Conservation (phyloP, 2,329 filamentous ascomycete genomes). For the Pestalotiopsis sp. region DNA sequence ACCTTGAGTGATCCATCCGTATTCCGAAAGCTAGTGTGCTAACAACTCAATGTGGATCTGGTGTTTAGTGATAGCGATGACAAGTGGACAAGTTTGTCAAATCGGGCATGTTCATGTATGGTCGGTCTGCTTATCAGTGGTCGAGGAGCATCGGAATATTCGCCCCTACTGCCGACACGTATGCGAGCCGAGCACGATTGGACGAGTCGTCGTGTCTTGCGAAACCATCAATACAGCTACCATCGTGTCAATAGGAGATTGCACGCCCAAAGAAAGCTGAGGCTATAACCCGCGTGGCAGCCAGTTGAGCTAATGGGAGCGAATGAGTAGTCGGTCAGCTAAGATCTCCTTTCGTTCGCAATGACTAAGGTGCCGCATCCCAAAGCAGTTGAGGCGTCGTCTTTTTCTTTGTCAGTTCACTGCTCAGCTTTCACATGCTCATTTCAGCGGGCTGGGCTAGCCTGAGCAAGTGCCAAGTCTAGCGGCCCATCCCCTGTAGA, state of each 20-base stretch:
- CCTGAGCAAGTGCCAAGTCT: neutral
- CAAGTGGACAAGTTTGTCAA: neutral
- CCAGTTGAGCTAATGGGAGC: neutral
- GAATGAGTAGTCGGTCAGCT: neutral
- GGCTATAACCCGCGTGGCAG: neutral
- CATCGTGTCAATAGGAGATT: neutral
- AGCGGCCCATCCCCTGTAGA: neutral
- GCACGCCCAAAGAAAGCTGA: neutral
- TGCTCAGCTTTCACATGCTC: neutral
- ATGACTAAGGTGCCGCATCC: neutral
- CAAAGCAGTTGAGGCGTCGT: neutral
- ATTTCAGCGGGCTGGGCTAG: neutral
- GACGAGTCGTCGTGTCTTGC: neutral
- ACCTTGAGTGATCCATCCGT: no score
- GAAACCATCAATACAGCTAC: neutral
- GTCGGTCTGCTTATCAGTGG: neutral
- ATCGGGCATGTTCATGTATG: neutral
- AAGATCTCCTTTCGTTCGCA: neutral
- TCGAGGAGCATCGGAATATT: neutral
- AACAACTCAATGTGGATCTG: neutral
- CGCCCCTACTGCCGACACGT: neutral
- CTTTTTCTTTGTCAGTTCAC: neutral
- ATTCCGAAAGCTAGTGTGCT: neutral
- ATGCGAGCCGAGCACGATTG: neutral
- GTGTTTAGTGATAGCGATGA: neutral